Base-by-base conservation (phyloP, 768 basidiomycete species). In the Phylloporus sp. region DNA sequence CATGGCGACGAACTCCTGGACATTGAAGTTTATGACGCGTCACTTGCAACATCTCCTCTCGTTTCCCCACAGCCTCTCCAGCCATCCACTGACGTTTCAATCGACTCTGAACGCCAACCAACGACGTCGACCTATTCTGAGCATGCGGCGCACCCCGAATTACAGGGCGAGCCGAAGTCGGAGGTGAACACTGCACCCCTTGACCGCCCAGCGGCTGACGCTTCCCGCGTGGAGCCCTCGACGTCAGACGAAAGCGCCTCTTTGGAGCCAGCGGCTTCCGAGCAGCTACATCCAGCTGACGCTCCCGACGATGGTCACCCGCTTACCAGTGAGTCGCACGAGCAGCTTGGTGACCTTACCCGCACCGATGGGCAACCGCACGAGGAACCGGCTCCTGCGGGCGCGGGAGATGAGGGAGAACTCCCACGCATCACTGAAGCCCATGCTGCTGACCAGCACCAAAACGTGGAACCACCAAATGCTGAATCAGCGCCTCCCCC, bases 1-100 rank as follows among this genome's bases (percentile, higher is more conserved):
- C 57, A 47, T 44, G 58, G 52, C 43, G 55, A 56, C 43, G 73
- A 74, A 34, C 57, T 64, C 29, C 58, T 66, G 10, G 75, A 76
- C 53, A 60, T 74, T 47, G 75, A 76, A 54, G 72, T 76, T 40
- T 65, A 68, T 50, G 75, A 76, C 59, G 68, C 59, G 32, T 75
- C 74, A 9, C 62, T 62, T 24, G 62, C 51, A 3, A 58, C 64
- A 13, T 67, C 72, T 39, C 72, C 69, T 39, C 58, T 61, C 18
- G 52, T 52, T 34, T 44, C 54, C 44, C 40, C 42, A 24, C 55
- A 53, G 15, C 35, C 55, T 26, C 47, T 62, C 27, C 58, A 59
- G 3, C 51, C 56, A 38, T 43, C 60, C 27, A 35, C 32, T 24
- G 58, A 60, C 42, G 55, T 58, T 28, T 24, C 49, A 16, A 55